Evolutionary conservation across 441 rosid genomes (phyloP).

Genomic region (Populus hybrid): DNA sequence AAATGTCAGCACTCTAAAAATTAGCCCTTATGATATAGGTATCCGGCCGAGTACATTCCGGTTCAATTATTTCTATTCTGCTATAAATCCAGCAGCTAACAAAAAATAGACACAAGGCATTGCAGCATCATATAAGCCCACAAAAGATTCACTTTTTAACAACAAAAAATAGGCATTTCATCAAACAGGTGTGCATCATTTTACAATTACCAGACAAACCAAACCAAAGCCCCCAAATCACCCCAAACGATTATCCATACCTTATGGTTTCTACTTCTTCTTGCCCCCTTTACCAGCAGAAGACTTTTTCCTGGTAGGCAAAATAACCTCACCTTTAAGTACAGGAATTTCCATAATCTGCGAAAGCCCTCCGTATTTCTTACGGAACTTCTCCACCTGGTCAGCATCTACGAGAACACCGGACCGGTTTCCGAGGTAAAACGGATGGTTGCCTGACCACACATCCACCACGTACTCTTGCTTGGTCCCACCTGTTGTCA

Average conservation of each 20-base stretch:
- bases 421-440: constrained; percentile 74
- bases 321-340: constrained; percentile 72
- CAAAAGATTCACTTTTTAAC: neutral
- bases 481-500: constrained; percentile 93
- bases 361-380: constrained; percentile 59
- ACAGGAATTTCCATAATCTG: constrained; percentile 81
- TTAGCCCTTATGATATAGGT: neutral
- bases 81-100: neutral
- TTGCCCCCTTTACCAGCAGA: constrained; percentile 51
- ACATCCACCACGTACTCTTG: constrained; percentile 88
- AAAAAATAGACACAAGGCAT: neutral
- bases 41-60: neutral
- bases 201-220: neutral
- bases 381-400: constrained; percentile 92
- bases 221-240: neutral
- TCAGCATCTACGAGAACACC: constrained; percentile 60
- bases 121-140: neutral
- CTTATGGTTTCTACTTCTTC: constrained; percentile 37
- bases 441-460: constrained; percentile 98
- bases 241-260: neutral
- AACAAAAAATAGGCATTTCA: neutral
- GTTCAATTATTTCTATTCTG: neutral
- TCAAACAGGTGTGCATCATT: neutral
- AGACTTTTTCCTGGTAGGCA: constrained; percentile 53
- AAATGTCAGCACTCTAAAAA: neutral